These are phyloP conservation scores for Candida chilensis DNA, from an alignment of 805 yeast genomes.

Conservation along the genomic window DNA sequence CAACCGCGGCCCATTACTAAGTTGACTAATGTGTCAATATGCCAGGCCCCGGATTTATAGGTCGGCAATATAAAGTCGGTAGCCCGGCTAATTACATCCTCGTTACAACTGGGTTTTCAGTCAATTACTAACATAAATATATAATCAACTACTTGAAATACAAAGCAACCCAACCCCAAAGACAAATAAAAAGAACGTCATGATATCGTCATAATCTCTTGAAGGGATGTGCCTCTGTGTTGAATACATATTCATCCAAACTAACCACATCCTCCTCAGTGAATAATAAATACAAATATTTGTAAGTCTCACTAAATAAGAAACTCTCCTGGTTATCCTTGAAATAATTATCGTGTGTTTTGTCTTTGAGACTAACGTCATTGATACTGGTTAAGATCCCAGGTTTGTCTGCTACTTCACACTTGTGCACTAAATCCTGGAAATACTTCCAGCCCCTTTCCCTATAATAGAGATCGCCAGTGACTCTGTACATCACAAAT, in stretches of 20 bases:
- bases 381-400: constrained; percentile 12
- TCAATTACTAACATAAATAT: too few relatives aligned
- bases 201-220: too few relatives aligned
- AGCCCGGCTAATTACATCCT: too few relatives aligned
- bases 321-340: constrained; percentile 33
- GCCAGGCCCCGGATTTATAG: too few relatives aligned
- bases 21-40: too few relatives aligned
- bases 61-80: too few relatives aligned
- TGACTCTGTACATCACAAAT: constrained; percentile 47
- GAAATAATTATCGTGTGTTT: constrained; percentile 9
- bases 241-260: constrained; percentile 46
- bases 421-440: constrained; percentile 18
- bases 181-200: too few relatives aligned
- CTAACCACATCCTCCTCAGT: constrained; percentile 30
- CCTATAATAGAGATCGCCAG: constrained; percentile 52
- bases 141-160: too few relatives aligned
- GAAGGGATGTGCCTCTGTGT: constrained; percentile 59
- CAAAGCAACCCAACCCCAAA: too few relatives aligned
- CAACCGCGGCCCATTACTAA: too few relatives aligned
- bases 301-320: constrained; percentile 54
- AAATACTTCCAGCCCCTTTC: constrained; percentile 43
- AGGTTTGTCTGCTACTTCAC: constrained; percentile 7
- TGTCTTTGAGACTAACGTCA: constrained; percentile 9
- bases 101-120: too few relatives aligned
- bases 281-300: constrained; percentile 43